Evolutionary conservation across 306 rosid genomes (phyloP), one percentile per base, ranked within the genome.

Genomic region (Trifolium repens): DNA sequence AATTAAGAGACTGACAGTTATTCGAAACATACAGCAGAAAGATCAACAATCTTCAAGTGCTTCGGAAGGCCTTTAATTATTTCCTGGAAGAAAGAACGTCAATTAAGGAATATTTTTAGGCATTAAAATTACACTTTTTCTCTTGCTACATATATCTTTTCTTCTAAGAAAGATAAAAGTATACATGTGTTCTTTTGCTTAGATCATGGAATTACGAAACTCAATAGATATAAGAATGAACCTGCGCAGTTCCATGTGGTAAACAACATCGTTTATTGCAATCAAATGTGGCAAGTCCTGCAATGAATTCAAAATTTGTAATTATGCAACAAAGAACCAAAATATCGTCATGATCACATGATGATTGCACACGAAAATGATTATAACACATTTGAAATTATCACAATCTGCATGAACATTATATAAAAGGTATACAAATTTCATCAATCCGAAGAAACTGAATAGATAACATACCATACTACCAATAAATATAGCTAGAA

Each of bases 201-300:
- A 26, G 54, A 19, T 22, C 26, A 71, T 63, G 42, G 57, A 82
- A 46, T 15, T 62, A 77, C 10, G 7, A 64, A 73, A 19, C 15
- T 43, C 46, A 70, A 32, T 67, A 70, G 60, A 58, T 17, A 68
- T 9, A 13, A 66, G 52, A 68, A 77, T 30, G 16, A 78, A 94
- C 98, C 90, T 94, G 97, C 43, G 97, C 90, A 69, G 98, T 91
- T 79, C 98, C 97, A 73, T 94, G 96, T 7, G 98, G 97, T 85
- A 94, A 87, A 82, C 97, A 94, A 76, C 96, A 82, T 94, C 98
- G 86, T 91, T 87, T 72, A 94, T 43, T 49, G 97, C 89, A 76
- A 91, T 89, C 93, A 94, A 83, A 80, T 87, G 90, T 17, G 97
- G 97, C 34, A 94, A 87, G 82, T 86, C 79, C 98, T 94, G 81